These are phyloP conservation scores for Sclerospora graminicola DNA, from an alignment of 352 stramenopile genomes.

Conservation along the genomic window DNA sequence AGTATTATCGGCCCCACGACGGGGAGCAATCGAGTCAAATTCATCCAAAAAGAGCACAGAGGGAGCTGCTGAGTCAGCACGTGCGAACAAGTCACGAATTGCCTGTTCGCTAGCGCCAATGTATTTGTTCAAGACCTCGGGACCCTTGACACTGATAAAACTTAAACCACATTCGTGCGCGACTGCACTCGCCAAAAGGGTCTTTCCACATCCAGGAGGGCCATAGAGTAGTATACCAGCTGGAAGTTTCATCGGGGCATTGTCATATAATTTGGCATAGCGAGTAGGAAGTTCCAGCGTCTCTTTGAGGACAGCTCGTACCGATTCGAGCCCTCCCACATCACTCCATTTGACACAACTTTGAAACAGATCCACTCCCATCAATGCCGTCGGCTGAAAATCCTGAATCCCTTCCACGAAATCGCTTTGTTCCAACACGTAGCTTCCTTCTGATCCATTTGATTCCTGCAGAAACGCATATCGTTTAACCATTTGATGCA, in stretches of 20 bases:
- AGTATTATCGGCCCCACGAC: constrained; percentile 88
- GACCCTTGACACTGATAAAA: constrained; percentile 88
- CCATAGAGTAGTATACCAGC: constrained; percentile 85
- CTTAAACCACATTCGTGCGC: constrained; percentile 83
- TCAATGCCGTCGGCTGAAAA: constrained; percentile 74
- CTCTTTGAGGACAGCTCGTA: constrained; percentile 83
- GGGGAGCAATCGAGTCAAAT: constrained; percentile 94
- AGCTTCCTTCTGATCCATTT: constrained; percentile 1
- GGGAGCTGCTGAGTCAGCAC: constrained; percentile 60
- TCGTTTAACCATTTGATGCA: constrained; percentile 58
- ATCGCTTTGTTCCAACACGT: constrained; percentile 46
- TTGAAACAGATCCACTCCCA: constrained; percentile 78
- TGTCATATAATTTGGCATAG: constrained; percentile 75
- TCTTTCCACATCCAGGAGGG: constrained; percentile 87
- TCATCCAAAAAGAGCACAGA: constrained; percentile 84
- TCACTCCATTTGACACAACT: constrained; percentile 82
- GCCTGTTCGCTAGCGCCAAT: constrained; percentile 86
- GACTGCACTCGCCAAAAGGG: constrained; percentile 76
- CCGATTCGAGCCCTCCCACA: constrained; percentile 67
- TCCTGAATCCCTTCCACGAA: constrained; percentile 64
- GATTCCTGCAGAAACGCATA: constrained; percentile 14
- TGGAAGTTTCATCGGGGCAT: constrained; percentile 71
- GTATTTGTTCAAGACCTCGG: constrained; percentile 87
- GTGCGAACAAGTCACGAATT: constrained; percentile 80
- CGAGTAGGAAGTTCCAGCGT: constrained; percentile 80